Evolutionary conservation across 768 basidiomycete species (phyloP).

Genomic region (Boletales sp.): DNA sequence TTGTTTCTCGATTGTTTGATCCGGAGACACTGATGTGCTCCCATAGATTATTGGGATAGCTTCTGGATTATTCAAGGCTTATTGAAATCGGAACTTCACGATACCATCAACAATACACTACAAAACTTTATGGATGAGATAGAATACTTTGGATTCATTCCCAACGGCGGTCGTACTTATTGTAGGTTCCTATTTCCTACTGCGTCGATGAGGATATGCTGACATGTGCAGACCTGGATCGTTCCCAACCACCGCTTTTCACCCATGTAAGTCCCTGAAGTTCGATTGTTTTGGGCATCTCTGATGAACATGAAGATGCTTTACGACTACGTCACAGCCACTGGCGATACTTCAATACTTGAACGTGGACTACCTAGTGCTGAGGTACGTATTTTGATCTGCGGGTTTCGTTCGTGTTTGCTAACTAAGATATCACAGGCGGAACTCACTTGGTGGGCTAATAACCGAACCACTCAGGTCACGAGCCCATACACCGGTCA

Average conservation of each 20-base stretch:
- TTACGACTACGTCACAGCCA: constrained; percentile 70
- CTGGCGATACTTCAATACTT: constrained; percentile 73
- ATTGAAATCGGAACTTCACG: constrained; percentile 72
- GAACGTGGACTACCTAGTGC: constrained; percentile 78
- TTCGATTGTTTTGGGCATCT: neutral
- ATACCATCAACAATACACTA: constrained; percentile 70
- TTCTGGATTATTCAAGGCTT: constrained; percentile 89
- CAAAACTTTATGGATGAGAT: constrained; percentile 97
- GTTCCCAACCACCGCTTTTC: constrained; percentile 93
- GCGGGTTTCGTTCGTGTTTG: neutral
- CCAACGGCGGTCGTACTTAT: constrained; percentile 91
- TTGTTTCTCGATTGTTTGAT: constrained; percentile 11
- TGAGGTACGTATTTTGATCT: constrained; percentile 46
- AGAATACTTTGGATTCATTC: constrained; percentile 81
- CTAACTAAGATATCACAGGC: constrained; percentile 36
- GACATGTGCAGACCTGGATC: constrained; percentile 59
- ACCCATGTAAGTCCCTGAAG: constrained; percentile 50
- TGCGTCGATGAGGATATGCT: neutral
- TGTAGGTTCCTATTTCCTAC: constrained; percentile 40
- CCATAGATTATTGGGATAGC: constrained; percentile 58
- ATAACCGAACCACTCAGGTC: constrained; percentile 66
- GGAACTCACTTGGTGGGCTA: constrained; percentile 82
- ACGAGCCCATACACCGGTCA: constrained; percentile 67
- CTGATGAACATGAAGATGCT: constrained; percentile 61
- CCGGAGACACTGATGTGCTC: neutral